These are phyloP conservation scores for Phytophthora palmivora DNA, from an alignment of 352 stramenopile species.

Conservation along the genomic window DNA sequence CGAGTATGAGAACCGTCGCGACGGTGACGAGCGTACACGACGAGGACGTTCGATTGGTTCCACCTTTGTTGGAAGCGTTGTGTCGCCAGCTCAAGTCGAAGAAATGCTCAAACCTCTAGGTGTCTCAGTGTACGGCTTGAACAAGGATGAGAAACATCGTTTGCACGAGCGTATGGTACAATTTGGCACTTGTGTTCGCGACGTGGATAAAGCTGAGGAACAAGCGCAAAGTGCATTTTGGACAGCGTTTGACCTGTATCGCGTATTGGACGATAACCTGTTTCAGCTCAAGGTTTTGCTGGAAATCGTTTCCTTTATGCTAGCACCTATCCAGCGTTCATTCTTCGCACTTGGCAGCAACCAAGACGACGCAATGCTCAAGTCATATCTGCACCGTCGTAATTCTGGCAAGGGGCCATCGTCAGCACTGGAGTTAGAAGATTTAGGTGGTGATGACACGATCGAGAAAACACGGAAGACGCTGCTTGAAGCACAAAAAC, in stretches of 20 bases:
- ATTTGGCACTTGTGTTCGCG: conserved; percentile 55
- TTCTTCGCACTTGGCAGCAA: conserved; percentile 81
- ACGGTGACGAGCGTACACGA: conserved; percentile 28
- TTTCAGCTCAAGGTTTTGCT: conserved; percentile 84
- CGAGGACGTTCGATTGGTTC: conserved; percentile 26
- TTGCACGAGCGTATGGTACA: conserved; percentile 60
- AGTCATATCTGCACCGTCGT: conserved; percentile 42
- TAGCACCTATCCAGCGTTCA: conserved; percentile 68
- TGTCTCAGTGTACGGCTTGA: conserved; percentile 72
- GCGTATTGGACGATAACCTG: conserved; percentile 69
- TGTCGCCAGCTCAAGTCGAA: conserved; percentile 51
- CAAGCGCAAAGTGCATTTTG: conserved; percentile 65
- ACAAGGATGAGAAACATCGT: conserved; percentile 59
- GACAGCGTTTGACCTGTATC: conserved; percentile 75
- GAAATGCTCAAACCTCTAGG: conserved; percentile 64
- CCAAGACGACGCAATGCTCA: conserved; percentile 71
- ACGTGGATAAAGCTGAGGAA: conserved; percentile 56
- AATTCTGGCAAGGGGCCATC: conserved; percentile 37
- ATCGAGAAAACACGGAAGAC: conserved; percentile 71
- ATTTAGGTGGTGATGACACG: conserved; percentile 50
- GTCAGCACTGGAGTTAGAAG: conserved; percentile 24
- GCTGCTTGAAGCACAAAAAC: conserved; percentile 67
- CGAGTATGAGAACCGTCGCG: conserved; percentile 21
- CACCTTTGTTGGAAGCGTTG: conserved; percentile 32
- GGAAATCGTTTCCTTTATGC: conserved; percentile 67